Evolutionary conservation across 495 filamentous ascomycete species (phyloP).

Genomic region (Penicillium steckii): DNA sequence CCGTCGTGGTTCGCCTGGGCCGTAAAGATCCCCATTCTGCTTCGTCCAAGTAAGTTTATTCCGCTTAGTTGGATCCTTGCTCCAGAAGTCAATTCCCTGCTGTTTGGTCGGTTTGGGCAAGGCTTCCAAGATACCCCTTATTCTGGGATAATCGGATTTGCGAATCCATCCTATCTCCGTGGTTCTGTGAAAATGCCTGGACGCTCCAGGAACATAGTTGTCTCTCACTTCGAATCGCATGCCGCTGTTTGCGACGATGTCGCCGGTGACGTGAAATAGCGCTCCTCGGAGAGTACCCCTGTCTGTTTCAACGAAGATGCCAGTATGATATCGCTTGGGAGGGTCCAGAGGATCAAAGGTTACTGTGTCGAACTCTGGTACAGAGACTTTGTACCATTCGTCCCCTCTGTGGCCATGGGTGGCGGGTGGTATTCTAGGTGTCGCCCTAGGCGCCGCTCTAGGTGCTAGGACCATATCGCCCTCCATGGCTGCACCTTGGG

Average conservation of each 20-base stretch:
- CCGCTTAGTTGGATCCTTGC: neutral
- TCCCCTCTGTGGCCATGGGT: too few relatives aligned
- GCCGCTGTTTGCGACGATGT: neutral
- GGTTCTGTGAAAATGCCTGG: neutral
- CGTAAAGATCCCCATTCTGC: constrained; percentile 15
- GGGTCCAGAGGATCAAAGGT: neutral
- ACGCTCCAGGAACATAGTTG: neutral
- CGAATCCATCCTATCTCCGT: constrained; percentile 3
- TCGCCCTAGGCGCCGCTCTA: too few relatives aligned
- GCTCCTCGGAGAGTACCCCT: neutral
- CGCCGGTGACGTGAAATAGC: constrained; percentile 2
- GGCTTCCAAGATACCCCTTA: neutral
- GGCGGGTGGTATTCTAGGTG: too few relatives aligned
- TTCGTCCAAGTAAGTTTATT: constrained; percentile 14
- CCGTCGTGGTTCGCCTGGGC: constrained; percentile 4
- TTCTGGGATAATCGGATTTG: neutral
- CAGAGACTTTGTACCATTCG: neutral
- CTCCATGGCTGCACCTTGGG: too few relatives aligned
- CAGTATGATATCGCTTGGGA: neutral
- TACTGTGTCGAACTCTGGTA: constrained; percentile 3
- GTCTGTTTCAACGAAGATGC: constrained; percentile 2
- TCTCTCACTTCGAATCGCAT: constrained; percentile 2
- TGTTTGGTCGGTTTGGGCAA: constrained; percentile 5
- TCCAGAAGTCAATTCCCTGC: constrained; percentile 8
- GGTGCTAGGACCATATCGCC: too few relatives aligned